phyloP scores from a whole-genome alignment of 2,329 filamentous ascomycete genomes.

The Ophiostoma himal-ulmi region DNA sequence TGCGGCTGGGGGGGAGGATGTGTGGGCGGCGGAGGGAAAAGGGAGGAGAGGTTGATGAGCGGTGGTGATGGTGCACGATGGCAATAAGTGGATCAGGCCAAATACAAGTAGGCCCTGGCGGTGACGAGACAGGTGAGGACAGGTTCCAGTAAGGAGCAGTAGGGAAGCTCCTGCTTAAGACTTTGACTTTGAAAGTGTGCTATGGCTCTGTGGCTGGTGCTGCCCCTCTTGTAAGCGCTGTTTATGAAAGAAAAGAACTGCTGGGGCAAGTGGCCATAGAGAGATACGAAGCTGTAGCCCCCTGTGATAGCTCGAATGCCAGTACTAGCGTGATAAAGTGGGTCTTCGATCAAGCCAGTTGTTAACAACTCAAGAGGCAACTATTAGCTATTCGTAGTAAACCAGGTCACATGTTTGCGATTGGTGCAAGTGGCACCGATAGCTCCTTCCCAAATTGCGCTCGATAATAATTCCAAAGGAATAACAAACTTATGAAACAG shows the following conservation, averaged over 20 bases:
- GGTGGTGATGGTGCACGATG: slow-evolving; percentile 20
- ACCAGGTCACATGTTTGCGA: slow-evolving; percentile 18
- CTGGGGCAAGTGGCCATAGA: background rate
- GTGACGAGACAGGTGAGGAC: slow-evolving; percentile 15
- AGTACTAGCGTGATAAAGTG: slow-evolving; percentile 14
- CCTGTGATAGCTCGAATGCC: slow-evolving; percentile 10
- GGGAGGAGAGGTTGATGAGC: slow-evolving; percentile 15
- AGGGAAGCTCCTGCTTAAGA: background rate
- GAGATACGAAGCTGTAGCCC: background rate
- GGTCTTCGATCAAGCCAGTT: slow-evolving; percentile 23
- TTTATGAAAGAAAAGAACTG: background rate
- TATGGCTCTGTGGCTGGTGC: background rate
- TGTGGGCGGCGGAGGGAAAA: slow-evolving; percentile 16
- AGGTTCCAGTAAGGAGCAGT: background rate
- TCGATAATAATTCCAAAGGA: background rate
- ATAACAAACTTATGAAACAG: background rate
- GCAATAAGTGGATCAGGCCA: slow-evolving; percentile 16
- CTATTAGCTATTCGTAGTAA: background rate
- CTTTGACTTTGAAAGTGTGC: background rate
- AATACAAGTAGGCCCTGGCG: background rate
- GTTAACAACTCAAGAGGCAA: slow-evolving; percentile 20
- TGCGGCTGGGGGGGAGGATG: slow-evolving; percentile 6
- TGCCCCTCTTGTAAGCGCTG: slow-evolving; percentile 17
- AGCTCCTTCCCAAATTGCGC: background rate
- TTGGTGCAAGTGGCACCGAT: background rate